Conservation (phyloP, 495 filamentous ascomycete genomes). For the Tuber brumale region DNA sequence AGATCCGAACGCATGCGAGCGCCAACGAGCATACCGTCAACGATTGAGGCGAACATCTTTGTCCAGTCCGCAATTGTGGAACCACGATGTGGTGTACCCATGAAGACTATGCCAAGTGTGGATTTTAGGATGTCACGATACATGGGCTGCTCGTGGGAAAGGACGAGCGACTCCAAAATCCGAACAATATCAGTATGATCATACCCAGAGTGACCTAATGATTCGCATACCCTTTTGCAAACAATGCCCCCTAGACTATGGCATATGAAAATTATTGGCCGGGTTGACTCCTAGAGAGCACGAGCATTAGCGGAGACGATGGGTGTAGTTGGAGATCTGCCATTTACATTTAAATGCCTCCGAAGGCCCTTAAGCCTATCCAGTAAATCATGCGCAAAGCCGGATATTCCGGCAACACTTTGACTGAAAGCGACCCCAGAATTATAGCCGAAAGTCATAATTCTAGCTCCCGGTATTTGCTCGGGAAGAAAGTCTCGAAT, state of each 20-base stretch:
- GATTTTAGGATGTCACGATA: slow-evolving; percentile 1
- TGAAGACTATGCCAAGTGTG: slow-evolving; percentile 12
- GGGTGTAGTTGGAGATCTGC: background rate
- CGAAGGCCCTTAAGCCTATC: background rate
- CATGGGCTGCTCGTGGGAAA: slow-evolving; percentile 7
- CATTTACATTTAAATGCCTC: background rate
- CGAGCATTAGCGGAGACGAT: background rate
- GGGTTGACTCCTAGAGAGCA: background rate
- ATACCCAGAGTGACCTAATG: background rate
- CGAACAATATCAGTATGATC: background rate
- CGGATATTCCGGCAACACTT: background rate
- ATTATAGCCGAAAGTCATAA: slow-evolving; percentile 26
- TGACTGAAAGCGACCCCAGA: slow-evolving; percentile 11
- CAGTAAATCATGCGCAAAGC: slow-evolving; percentile 6
- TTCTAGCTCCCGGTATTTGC: slow-evolving; percentile 5
- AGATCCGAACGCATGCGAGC: slow-evolving; percentile 4
- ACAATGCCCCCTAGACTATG: slow-evolving; percentile 29
- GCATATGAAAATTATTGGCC: slow-evolving; percentile 29
- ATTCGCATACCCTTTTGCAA: slow-evolving; percentile 18
- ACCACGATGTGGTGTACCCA: slow-evolving; percentile 26
- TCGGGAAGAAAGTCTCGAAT: slow-evolving; percentile 14
- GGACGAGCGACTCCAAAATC: slow-evolving; percentile 6
- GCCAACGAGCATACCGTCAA: background rate
- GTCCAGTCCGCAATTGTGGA: slow-evolving; percentile 7
- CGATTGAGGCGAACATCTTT: background rate